These are phyloP conservation scores for Botryotinia narcissicola DNA, from an alignment of 2,329 filamentous ascomycete genomes.

Conservation along the genomic window DNA sequence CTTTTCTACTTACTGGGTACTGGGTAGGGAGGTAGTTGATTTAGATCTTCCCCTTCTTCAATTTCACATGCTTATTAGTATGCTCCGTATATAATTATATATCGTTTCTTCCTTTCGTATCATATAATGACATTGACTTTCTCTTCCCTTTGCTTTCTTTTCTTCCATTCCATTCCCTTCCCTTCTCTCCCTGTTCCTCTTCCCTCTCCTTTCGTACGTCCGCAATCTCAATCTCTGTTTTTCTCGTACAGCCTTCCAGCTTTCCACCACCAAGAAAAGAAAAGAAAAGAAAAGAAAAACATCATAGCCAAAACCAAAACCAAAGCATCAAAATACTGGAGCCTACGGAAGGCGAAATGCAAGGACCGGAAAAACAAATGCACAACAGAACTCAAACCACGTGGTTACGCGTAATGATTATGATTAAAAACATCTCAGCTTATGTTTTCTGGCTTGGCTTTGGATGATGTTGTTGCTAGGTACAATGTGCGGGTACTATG, in stretches of 20 bases:
- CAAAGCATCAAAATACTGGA: slow-evolving; percentile 1
- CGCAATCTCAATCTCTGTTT: background rate
- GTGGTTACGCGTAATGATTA: background rate
- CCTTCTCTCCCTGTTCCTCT: background rate
- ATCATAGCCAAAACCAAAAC: too few species aligned
- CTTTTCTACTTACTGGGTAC: background rate
- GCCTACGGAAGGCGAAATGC: background rate
- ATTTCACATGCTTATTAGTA: background rate
- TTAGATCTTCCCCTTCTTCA: background rate
- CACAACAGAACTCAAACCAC: background rate
- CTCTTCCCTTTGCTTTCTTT: too few species aligned
- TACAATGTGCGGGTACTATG: too few species aligned
- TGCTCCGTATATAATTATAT: background rate
- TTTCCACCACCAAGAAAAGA: background rate
- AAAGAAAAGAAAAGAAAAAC: background rate
- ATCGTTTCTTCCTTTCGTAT: background rate
- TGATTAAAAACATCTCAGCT: background rate
- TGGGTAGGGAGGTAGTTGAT: background rate
- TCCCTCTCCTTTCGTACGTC: background rate
- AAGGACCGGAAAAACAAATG: background rate
- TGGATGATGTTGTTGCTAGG: too few species aligned
- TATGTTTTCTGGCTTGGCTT: background rate
- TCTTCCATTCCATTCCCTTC: too few species aligned
- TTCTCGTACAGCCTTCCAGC: background rate
- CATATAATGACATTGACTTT: background rate